phyloP scores from a whole-genome alignment of 2,329 filamentous ascomycete species.

The Sporothrix pseudoabietina region DNA sequence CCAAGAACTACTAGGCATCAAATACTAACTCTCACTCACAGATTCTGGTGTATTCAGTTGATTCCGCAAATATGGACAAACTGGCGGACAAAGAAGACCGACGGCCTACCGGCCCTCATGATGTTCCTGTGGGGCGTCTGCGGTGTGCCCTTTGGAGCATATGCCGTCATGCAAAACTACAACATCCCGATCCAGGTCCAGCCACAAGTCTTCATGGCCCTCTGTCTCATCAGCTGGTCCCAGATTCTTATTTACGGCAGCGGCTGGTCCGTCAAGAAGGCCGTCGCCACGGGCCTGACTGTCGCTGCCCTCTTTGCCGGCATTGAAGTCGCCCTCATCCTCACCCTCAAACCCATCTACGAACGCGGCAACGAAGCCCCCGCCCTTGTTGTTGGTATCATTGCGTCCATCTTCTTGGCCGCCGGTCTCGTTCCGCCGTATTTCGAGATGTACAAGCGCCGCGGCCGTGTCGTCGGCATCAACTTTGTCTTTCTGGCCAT shows the following conservation, averaged over 20 bases:
- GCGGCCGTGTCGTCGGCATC: constrained; percentile 63
- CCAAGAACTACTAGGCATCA: neutral
- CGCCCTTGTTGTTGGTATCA: constrained; percentile 57
- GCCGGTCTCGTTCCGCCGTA: constrained; percentile 62
- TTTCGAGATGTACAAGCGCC: constrained; percentile 62
- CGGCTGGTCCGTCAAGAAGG: constrained; percentile 52
- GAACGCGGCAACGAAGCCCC: constrained; percentile 56
- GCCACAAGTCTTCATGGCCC: constrained; percentile 46
- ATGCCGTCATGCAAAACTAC: constrained; percentile 47
- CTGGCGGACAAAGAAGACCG: constrained; percentile 61
- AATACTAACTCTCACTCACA: constrained; percentile 32
- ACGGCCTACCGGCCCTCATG: constrained; percentile 62
- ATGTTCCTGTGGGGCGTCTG: constrained; percentile 65
- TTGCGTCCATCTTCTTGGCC: constrained; percentile 59
- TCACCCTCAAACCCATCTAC: constrained; percentile 61
- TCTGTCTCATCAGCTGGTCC: constrained; percentile 46
- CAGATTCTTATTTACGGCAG: constrained; percentile 45
- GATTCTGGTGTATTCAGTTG: constrained; percentile 47
- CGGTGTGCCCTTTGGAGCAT: constrained; percentile 48
- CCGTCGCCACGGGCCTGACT: constrained; percentile 45
- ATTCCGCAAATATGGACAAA: constrained; percentile 60
- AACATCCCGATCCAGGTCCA: constrained; percentile 50
- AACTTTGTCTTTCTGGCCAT: constrained; percentile 61
- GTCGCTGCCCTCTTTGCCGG: constrained; percentile 53
- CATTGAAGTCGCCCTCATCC: constrained; percentile 57